These are phyloP conservation scores for Solanum hybrid DNA, from an alignment of 305 asterid genomes.

Conservation along the genomic window DNA sequence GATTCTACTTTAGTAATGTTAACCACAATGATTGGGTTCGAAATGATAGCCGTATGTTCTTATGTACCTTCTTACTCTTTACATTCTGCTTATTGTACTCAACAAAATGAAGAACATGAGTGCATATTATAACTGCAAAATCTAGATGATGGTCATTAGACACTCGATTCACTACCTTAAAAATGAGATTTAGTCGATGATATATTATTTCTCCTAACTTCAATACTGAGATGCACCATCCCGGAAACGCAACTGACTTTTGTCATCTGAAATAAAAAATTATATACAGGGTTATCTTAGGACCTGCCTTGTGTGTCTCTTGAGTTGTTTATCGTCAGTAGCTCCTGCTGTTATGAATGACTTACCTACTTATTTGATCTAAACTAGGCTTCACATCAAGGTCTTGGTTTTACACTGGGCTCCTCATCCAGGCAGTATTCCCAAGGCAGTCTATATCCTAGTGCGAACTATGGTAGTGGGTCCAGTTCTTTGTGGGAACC, in stretches of 20 bases:
- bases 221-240: background rate
- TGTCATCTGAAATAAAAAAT: background rate
- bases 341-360: background rate
- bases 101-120: background rate
- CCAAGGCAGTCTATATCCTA: conserved; percentile 47
- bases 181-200: background rate
- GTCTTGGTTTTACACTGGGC: conserved; percentile 55
- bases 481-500: conserved; percentile 41
- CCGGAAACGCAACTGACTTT: background rate
- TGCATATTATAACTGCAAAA: background rate
- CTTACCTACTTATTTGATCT: background rate
- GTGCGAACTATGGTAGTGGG: conserved; percentile 35
- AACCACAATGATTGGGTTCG: background rate
- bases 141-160: background rate
- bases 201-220: background rate
- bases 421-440: conserved; percentile 54
- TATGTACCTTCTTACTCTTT: background rate
- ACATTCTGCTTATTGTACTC: background rate
- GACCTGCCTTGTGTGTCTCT: background rate
- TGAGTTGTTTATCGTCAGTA: background rate
- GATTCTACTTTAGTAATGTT: background rate
- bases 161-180: background rate
- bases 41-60: background rate
- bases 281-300: background rate
- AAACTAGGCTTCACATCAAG: conserved; percentile 64